phyloP scores from a whole-genome alignment of 805 yeast species.

The Spathaspora sp. region DNA sequence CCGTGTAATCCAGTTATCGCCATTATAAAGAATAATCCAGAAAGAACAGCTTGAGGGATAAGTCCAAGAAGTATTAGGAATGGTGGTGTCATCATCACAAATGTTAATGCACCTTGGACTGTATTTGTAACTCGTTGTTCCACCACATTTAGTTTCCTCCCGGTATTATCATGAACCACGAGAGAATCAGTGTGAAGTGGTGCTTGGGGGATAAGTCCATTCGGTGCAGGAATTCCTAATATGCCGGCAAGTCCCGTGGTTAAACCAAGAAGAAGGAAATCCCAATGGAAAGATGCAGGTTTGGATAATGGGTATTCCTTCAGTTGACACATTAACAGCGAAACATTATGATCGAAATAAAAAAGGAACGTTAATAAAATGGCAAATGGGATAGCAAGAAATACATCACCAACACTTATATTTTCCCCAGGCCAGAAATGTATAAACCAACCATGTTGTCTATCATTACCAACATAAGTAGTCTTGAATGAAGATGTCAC shows the following conservation, averaged over 20 bases:
- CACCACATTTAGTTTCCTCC: slow-evolving; percentile 55
- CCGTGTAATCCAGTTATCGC: slow-evolving; percentile 74
- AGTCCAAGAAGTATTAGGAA: slow-evolving; percentile 72
- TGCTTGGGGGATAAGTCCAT: slow-evolving; percentile 96
- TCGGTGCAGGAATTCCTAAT: slow-evolving; percentile 91
- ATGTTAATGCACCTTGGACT: slow-evolving; percentile 75
- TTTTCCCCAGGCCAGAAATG: slow-evolving; percentile 61
- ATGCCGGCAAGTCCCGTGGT: slow-evolving; percentile 87
- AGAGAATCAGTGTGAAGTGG: slow-evolving; percentile 85
- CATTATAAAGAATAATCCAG: slow-evolving; percentile 93
- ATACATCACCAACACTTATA: slow-evolving; percentile 68
- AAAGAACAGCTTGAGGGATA: slow-evolving; percentile 89
- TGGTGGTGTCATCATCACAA: slow-evolving; percentile 90
- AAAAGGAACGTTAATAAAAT: slow-evolving; percentile 77
- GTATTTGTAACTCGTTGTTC: slow-evolving; percentile 89
- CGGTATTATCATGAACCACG: slow-evolving; percentile 47
- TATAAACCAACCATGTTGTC: slow-evolving; percentile 71
- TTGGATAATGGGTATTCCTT: slow-evolving; percentile 75
- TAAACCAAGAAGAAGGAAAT: slow-evolving; percentile 76
- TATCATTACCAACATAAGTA: slow-evolving; percentile 36
- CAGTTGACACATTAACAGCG: slow-evolving; percentile 89
- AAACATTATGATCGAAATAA: slow-evolving; percentile 93
- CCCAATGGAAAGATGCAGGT: slow-evolving; percentile 92
- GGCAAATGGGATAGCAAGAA: slow-evolving; percentile 92
- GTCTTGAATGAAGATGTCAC: slow-evolving; percentile 74